Percentiles rank a stretch among this genome's conserved stretches.
Evolutionary conservation across 2,329 filamentous ascomycete species (phyloP).

Genomic region (Hypomyces perniciosus): DNA sequence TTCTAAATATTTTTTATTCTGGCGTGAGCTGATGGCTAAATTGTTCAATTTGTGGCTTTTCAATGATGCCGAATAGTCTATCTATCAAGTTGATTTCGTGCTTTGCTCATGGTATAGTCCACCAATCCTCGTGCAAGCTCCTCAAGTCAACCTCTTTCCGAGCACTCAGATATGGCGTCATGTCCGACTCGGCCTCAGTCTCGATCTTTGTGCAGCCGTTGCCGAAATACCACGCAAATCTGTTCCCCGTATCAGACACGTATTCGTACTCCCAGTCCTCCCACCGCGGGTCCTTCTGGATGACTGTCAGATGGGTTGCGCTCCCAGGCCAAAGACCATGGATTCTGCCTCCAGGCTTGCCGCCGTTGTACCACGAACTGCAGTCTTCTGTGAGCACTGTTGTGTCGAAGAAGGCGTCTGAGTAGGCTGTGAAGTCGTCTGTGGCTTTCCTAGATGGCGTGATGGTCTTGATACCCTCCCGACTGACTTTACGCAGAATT

Average conservation of each 20-base stretch:
- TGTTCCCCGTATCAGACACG: conserved; percentile 36
- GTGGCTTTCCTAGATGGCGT: conserved; percentile 51
- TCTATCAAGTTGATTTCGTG: not conserved
- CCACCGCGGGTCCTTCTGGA: conserved; percentile 49
- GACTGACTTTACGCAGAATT: conserved; percentile 58
- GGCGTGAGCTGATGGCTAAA: not conserved
- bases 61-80: not conserved
- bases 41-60: not conserved
- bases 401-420: conserved; percentile 47
- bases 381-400: conserved; percentile 57
- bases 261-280: conserved; percentile 51
- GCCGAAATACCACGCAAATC: conserved; percentile 59
- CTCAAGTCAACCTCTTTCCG: conserved; percentile 53
- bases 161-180: conserved; percentile 57
- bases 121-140: conserved; percentile 64
- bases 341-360: conserved; percentile 54
- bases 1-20: not conserved
- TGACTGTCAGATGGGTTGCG: conserved; percentile 54
- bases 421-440: conserved; percentile 58
- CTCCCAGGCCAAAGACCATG: conserved; percentile 67
- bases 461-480: conserved; percentile 61
- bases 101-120: conserved; percentile 34
- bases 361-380: conserved; percentile 67
- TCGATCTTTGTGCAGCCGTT: conserved; percentile 62
- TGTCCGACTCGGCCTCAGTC: conserved; percentile 46